Percentiles rank a stretch among this genome's conserved stretches.
Conservation (phyloP, 495 filamentous ascomycete genomes). For the Entonaema liquescens region DNA sequence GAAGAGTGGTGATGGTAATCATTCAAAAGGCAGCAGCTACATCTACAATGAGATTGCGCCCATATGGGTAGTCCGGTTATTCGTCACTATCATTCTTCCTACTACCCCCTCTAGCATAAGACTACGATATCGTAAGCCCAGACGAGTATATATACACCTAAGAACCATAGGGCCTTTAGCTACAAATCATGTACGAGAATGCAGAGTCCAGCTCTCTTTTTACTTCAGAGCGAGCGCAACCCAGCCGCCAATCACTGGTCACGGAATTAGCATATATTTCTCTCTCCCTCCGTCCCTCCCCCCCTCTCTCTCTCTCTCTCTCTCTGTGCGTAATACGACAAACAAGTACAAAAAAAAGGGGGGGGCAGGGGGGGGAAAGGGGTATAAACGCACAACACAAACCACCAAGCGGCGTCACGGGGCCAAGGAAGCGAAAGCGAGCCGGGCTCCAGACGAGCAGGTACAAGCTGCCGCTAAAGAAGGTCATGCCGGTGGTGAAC, state of each 20-base stretch:
- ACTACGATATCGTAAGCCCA: not conserved
- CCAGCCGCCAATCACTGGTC: slow-evolving; percentile 44
- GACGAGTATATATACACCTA: not conserved
- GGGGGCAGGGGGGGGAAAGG: not conserved
- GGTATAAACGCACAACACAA: slow-evolving; percentile 48
- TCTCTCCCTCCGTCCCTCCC: too few species aligned
- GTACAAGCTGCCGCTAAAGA: slow-evolving; percentile 71
- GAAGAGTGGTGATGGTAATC: slow-evolving; percentile 8
- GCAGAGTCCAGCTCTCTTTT: not conserved
- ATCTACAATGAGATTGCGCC: not conserved
- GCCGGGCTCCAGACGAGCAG: slow-evolving; percentile 64
- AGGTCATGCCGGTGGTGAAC: slow-evolving; percentile 59
- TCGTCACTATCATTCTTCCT: not conserved
- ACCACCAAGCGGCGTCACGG: slow-evolving; percentile 68
- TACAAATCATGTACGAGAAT: too few species aligned
- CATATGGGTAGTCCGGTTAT: not conserved
- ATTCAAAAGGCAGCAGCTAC: not conserved
- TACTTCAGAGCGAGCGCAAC: slow-evolving; percentile 35
- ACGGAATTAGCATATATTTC: not conserved
- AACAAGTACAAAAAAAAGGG: not conserved
- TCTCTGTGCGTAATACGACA: too few species aligned
- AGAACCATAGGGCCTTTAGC: too few species aligned
- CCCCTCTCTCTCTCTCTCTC: too few species aligned
- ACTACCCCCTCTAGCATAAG: not conserved
- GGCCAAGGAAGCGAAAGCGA: slow-evolving; percentile 63